Conservation (phyloP, 768 basidiomycete genomes). For the Termitomyces sp. region DNA sequence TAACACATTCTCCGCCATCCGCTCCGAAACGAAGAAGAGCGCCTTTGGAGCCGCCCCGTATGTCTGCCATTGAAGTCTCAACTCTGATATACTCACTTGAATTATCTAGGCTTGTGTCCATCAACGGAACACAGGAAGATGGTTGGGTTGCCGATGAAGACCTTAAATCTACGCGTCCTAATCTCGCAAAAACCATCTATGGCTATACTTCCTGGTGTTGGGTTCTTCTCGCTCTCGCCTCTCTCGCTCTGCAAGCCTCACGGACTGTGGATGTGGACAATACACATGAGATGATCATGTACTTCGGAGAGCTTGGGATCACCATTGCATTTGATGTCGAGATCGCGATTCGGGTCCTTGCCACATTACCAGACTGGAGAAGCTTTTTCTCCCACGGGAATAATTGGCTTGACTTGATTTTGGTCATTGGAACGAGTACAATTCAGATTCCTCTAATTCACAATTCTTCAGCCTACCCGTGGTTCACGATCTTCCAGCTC, state of each 20-base stretch:
- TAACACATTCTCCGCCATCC: slow-evolving; percentile 85
- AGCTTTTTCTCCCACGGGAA: slow-evolving; percentile 56
- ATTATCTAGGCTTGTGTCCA: slow-evolving; percentile 22
- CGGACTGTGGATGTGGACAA: slow-evolving; percentile 44
- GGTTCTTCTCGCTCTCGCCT: slow-evolving; percentile 68
- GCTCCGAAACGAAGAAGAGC: slow-evolving; percentile 80
- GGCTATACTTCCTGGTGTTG: slow-evolving; percentile 63
- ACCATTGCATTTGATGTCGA: slow-evolving; percentile 87
- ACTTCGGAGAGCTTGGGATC: slow-evolving; percentile 66
- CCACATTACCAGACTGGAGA: slow-evolving; percentile 78
- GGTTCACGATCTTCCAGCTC: slow-evolving; percentile 88
- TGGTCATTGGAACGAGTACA: slow-evolving; percentile 70
- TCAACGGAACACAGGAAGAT: slow-evolving; percentile 57
- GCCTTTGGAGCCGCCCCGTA: slow-evolving; percentile 85
- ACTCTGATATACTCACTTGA: neutral
- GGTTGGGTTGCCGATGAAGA: slow-evolving; percentile 48
- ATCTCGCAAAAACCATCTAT: slow-evolving; percentile 49
- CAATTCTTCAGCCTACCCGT: slow-evolving; percentile 62
- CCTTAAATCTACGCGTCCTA: slow-evolving; percentile 35
- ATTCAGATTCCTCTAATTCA: slow-evolving; percentile 83
- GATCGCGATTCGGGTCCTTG: slow-evolving; percentile 69
- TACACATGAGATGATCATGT: slow-evolving; percentile 43
- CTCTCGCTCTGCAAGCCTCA: slow-evolving; percentile 69
- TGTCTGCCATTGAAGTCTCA: slow-evolving; percentile 18
- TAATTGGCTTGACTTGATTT: slow-evolving; percentile 72